These are phyloP conservation scores for Erucastrum elatum DNA, from an alignment of 345 rosid species.

Conservation along the genomic window DNA sequence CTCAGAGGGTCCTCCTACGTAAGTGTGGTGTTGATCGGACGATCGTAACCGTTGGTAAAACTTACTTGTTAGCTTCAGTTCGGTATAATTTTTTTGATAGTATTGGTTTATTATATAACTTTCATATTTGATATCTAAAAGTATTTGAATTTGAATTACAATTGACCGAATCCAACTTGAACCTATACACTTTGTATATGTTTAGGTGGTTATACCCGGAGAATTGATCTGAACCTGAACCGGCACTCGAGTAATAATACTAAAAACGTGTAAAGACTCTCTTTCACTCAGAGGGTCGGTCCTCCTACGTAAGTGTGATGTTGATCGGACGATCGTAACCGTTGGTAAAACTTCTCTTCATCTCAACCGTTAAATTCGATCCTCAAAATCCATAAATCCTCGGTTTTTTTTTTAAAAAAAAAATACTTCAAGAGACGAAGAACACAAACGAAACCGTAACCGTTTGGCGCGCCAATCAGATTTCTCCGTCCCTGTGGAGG, in stretches of 20 bases:
- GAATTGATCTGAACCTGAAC: too few species aligned
- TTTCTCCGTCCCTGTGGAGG: not conserved
- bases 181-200: not conserved
- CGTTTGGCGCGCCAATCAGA: not conserved
- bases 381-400: not conserved
- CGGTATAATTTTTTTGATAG: too few species aligned
- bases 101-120: too few species aligned
- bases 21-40: constrained; percentile 15
- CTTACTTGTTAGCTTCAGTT: too few species aligned
- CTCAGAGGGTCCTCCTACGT: not conserved
- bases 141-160: not conserved
- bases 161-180: not conserved
- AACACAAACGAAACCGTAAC: not conserved
- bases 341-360: not conserved
- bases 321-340: not conserved
- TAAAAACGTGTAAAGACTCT: not conserved
- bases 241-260: too few species aligned
- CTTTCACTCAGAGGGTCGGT: not conserved
- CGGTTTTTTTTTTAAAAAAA: not conserved
- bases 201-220: not conserved
- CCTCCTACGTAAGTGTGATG: constrained; percentile 9
- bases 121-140: too few species aligned
- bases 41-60: not conserved
- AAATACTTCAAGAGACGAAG: constrained; percentile 6
- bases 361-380: not conserved